Percentiles rank a stretch among this genome's conserved stretches.
phyloP scores from a whole-genome alignment of 805 yeast genomes.

The Ogataea pignaliae region DNA sequence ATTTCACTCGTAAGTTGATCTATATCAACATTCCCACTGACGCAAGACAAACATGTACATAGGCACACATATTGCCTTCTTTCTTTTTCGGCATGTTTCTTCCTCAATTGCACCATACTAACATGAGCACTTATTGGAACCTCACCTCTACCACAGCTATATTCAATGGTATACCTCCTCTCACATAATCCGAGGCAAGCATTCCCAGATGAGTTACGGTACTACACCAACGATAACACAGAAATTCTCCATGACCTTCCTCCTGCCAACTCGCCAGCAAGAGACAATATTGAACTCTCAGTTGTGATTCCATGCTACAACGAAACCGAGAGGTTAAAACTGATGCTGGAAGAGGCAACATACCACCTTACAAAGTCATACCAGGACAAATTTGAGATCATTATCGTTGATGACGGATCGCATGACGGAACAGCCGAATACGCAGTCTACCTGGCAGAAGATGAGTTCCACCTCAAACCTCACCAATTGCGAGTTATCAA shows the following conservation, averaged over 20 bases:
- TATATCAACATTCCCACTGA: no score
- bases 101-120: background rate
- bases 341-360: constrained; percentile 69
- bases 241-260: constrained; percentile 31
- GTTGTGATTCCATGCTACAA: constrained; percentile 94
- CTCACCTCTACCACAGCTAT: constrained; percentile 23
- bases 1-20: no score
- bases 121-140: background rate
- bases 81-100: no score
- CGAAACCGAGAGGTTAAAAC: constrained; percentile 67
- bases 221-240: constrained; percentile 42
- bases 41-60: no score
- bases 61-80: no score
- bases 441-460: constrained; percentile 62
- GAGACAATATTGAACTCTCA: constrained; percentile 50
- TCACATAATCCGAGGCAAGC: constrained; percentile 64
- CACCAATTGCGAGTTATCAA: constrained; percentile 67
- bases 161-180: constrained; percentile 39
- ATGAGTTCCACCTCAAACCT: constrained; percentile 43
- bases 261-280: constrained; percentile 28
- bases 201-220: constrained; percentile 47
- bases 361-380: constrained; percentile 38
- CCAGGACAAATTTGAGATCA: constrained; percentile 57
- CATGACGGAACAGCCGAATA: constrained; percentile 70
- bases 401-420: constrained; percentile 92